These are phyloP conservation scores for Oemleria cerasiformis DNA, from an alignment of 306 rosid species.

Conservation along the genomic window DNA sequence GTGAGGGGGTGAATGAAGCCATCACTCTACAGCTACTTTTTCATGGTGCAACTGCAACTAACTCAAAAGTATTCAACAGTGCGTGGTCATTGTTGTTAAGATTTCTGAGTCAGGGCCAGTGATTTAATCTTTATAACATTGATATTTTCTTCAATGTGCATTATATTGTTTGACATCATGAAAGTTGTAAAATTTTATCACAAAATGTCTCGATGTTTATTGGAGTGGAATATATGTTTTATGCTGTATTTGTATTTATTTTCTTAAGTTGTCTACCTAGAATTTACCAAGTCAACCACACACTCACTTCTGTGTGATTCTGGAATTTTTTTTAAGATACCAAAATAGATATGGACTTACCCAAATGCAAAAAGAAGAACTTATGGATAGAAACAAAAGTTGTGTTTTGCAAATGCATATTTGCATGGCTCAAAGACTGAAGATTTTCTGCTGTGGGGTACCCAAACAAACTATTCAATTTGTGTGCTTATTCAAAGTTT, in stretches of 20 bases:
- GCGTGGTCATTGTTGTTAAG: no score
- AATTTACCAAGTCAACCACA: constrained; percentile 18
- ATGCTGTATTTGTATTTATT: no score
- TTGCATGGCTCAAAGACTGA: constrained; percentile 5
- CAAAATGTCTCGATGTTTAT: no score
- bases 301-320: constrained; percentile 5
- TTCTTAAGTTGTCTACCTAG: no score
- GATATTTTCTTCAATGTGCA: no score
- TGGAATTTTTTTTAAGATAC: background rate
- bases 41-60: constrained; percentile 18
- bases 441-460: background rate
- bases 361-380: background rate
- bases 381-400: background rate
- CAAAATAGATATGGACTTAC: background rate
- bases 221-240: no score
- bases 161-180: no score
- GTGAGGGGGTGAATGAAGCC: background rate
- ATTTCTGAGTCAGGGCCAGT: no score
- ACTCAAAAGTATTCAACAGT: background rate
- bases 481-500: background rate
- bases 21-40: background rate
- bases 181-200: no score
- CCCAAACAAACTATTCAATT: background rate
- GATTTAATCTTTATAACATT: no score
- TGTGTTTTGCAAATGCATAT: background rate